Evolutionary conservation across 176 grass and related monocot genomes (phyloP).

Genomic region (Themeda triandra): DNA sequence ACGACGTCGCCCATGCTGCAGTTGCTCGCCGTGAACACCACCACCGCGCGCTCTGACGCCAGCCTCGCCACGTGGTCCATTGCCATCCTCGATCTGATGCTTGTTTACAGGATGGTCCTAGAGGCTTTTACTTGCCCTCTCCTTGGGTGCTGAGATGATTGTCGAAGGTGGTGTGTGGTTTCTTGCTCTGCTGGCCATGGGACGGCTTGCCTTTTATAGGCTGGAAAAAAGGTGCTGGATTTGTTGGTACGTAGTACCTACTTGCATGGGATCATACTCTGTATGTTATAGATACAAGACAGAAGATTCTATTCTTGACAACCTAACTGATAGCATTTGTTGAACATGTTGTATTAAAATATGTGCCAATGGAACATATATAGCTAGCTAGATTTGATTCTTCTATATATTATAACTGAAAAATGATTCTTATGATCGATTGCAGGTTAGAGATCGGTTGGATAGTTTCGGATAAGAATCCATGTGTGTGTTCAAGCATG

Average conservation of each 20-base stretch:
- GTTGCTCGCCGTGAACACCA: slow-evolving; percentile 58
- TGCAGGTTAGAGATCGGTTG: neutral
- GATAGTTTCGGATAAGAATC: slow-evolving; percentile 29
- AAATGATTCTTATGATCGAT: neutral
- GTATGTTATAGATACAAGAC: neutral
- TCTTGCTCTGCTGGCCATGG: neutral
- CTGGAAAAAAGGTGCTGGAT: neutral
- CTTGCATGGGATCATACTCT: neutral
- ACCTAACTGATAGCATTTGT: neutral
- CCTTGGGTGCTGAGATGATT: neutral
- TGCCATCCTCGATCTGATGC: neutral
- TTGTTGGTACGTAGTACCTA: neutral
- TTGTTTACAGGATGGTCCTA: neutral
- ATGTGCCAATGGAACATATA: neutral
- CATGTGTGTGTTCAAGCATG: neutral
- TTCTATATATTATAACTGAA: neutral
- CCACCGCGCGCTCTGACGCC: slow-evolving; percentile 61
- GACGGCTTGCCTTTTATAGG: slow-evolving; percentile 12
- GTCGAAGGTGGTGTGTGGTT: neutral
- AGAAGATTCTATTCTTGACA: neutral
- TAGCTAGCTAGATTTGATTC: slow-evolving; percentile 13
- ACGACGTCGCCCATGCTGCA: slow-evolving; percentile 67
- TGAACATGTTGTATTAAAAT: neutral
- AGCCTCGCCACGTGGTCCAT: slow-evolving; percentile 61
- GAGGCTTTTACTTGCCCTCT: neutral